Evolutionary conservation across 2,329 filamentous ascomycete genomes (phyloP).

Genomic region (Calonectria pseudoreteaudii): DNA sequence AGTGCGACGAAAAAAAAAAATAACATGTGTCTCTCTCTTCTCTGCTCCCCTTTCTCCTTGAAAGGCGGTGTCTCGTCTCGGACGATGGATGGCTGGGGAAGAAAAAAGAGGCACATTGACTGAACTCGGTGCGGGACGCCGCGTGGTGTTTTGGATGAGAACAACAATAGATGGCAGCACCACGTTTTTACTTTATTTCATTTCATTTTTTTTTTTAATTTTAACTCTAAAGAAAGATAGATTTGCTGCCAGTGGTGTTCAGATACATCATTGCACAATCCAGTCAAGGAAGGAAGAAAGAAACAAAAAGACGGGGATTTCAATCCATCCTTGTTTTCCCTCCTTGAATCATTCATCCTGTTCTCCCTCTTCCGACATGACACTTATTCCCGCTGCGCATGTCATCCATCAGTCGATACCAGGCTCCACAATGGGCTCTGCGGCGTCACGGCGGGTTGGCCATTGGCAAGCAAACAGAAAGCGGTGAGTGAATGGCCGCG

Average conservation of each 20-base stretch:
- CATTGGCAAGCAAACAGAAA: slow-evolving; percentile 10
- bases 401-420: slow-evolving; percentile 14
- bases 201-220: neutral
- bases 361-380: neutral
- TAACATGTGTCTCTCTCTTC: neutral
- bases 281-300: neutral
- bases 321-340: neutral
- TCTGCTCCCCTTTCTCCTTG: neutral
- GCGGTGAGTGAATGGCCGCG: slow-evolving; percentile 14
- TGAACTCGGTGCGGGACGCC: neutral
- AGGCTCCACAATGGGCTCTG: slow-evolving; percentile 4
- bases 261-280: neutral
- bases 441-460: neutral
- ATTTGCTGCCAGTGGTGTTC: neutral
- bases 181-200: neutral
- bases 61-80: slow-evolving; percentile 25
- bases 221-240: neutral
- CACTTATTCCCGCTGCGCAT: neutral
- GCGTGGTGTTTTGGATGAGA: slow-evolving; percentile 16
- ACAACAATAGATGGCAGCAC: neutral
- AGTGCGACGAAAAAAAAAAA: neutral
- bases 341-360: neutral
- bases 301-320: neutral
- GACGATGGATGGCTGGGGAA: neutral
- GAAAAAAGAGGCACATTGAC: neutral